Conservation (phyloP, 148 eudicot genomes). For the Polygonum maritimum region DNA sequence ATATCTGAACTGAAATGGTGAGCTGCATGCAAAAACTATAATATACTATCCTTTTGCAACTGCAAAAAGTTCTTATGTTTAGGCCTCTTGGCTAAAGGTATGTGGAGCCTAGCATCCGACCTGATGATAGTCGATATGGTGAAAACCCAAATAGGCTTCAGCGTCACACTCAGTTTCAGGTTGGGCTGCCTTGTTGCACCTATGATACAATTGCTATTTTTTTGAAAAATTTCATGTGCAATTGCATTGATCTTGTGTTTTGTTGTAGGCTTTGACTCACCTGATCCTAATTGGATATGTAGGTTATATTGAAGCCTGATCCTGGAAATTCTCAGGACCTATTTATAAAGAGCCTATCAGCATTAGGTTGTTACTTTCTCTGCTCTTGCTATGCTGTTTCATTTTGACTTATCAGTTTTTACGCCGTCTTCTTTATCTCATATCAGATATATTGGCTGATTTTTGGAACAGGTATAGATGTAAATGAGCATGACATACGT, state of each 20-base stretch:
- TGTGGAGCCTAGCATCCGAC: slow-evolving; percentile 95
- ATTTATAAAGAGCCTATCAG: slow-evolving; percentile 80
- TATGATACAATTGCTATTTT: background rate
- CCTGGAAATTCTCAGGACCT: slow-evolving; percentile 99
- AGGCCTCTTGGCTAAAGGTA: slow-evolving; percentile 50
- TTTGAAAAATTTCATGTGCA: too few species aligned
- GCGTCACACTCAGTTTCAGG: slow-evolving; percentile 99
- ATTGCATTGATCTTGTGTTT: background rate
- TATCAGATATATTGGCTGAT: slow-evolving; percentile 9
- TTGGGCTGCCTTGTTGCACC: slow-evolving; percentile 13
- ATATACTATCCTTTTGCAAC: background rate
- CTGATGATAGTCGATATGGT: slow-evolving; percentile 99
- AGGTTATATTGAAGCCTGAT: slow-evolving; percentile 99
- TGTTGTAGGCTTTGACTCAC: slow-evolving; percentile 9
- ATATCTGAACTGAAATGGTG: background rate
- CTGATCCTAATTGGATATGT: slow-evolving; percentile 13
- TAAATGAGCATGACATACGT: slow-evolving; percentile 94
- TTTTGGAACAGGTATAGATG: slow-evolving; percentile 62
- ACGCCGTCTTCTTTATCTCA: background rate
- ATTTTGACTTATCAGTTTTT: background rate
- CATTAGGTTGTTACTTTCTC: slow-evolving; percentile 52
- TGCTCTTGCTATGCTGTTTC: background rate
- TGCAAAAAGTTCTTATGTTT: slow-evolving; percentile 4
- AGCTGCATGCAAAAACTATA: background rate
- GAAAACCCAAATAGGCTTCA: slow-evolving; percentile 99